phyloP scores from a whole-genome alignment of 805 yeast genomes.

The Candida arabinofermentans region DNA sequence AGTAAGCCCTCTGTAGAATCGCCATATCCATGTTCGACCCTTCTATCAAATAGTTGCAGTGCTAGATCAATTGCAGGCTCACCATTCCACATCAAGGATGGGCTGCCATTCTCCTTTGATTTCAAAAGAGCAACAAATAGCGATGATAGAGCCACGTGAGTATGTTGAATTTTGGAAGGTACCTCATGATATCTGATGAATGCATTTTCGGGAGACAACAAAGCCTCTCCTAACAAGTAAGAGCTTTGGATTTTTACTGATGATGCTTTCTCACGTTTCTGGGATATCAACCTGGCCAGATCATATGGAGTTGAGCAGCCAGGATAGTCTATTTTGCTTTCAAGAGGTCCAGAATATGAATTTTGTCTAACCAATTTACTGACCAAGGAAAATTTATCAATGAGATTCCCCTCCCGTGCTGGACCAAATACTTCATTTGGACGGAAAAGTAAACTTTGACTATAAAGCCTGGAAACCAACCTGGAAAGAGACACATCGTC shows the following conservation, averaged over 20 bases:
- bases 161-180: slow-evolving; percentile 14
- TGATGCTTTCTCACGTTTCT: not conserved
- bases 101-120: slow-evolving; percentile 13
- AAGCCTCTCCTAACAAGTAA: slow-evolving; percentile 32
- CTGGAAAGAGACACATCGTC: slow-evolving; percentile 26
- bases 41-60: slow-evolving; percentile 47
- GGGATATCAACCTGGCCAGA: slow-evolving; percentile 25
- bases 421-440: slow-evolving; percentile 9
- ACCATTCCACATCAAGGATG: not conserved
- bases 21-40: slow-evolving; percentile 32
- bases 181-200: slow-evolving; percentile 25
- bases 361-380: not conserved
- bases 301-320: slow-evolving; percentile 9
- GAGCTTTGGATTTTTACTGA: slow-evolving; percentile 23
- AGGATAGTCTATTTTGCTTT: not conserved
- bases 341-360: not conserved
- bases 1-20: slow-evolving; percentile 31
- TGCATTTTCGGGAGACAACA: slow-evolving; percentile 28
- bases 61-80: slow-evolving; percentile 54
- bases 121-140: slow-evolving; percentile 46
- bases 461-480: slow-evolving; percentile 25
- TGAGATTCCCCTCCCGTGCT: slow-evolving; percentile 6
- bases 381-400: slow-evolving; percentile 12
- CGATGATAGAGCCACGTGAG: slow-evolving; percentile 34
- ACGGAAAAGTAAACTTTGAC: slow-evolving; percentile 14